A percentile compares a stretch with the other conserved stretches of the same genome.
Conservation (phyloP, 2,329 filamentous ascomycete genomes). For the Aspergillus bombycis region DNA sequence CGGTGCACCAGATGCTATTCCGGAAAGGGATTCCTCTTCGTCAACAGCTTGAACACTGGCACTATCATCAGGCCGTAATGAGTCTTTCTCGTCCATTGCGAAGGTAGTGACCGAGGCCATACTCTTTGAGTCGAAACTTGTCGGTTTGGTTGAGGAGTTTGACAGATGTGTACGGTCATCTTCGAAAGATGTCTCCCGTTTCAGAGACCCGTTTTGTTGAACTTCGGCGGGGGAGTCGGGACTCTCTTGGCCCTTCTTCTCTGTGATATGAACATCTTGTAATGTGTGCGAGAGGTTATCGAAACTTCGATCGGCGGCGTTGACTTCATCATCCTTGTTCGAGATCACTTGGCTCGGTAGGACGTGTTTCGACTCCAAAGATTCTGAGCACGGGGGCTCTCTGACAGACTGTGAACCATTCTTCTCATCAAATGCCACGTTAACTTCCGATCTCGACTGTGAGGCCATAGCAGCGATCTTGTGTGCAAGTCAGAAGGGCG, state of each 20-base stretch:
- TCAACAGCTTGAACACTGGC: constrained; percentile 89
- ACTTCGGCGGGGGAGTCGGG: constrained; percentile 31
- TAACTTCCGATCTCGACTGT: constrained; percentile 31
- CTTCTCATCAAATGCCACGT: constrained; percentile 31
- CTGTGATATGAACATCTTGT: constrained; percentile 35
- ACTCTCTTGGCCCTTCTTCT: constrained; percentile 29
- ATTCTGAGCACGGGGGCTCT: constrained; percentile 21
- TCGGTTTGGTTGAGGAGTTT: constrained; percentile 74
- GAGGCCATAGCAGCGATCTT: constrained; percentile 50
- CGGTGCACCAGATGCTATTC: constrained; percentile 73
- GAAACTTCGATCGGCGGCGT: constrained; percentile 27
- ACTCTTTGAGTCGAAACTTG: constrained; percentile 91
- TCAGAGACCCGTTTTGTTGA: constrained; percentile 34
- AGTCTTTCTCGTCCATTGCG: constrained; percentile 96
- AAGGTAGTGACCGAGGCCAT: constrained; percentile 93
- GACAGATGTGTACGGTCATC: constrained; percentile 57
- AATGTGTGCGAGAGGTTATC: constrained; percentile 38
- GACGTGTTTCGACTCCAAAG: constrained; percentile 22
- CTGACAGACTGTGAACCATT: constrained; percentile 25
- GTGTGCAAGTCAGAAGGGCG: constrained; percentile 23
- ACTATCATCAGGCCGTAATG: constrained; percentile 89
- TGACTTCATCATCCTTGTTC: constrained; percentile 21
- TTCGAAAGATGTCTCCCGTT: constrained; percentile 44
- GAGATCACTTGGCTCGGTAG: constrained; percentile 24
- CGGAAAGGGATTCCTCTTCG: constrained; percentile 83